Evolutionary conservation across 208 protist genomes (phyloP).

Genomic region (Crithidia fasciculata): DNA sequence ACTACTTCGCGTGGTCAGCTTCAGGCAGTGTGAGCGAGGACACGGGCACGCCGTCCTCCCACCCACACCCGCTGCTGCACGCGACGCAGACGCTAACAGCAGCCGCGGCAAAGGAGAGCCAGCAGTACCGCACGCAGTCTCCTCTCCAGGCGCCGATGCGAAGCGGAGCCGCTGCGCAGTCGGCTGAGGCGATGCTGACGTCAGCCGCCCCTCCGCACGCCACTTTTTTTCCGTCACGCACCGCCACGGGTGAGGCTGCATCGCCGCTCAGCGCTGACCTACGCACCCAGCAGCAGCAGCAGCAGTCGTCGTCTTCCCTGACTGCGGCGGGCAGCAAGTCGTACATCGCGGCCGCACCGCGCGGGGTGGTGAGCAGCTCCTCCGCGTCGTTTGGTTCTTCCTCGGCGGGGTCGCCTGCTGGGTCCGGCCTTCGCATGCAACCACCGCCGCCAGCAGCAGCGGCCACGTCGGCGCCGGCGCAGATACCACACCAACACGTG

Average conservation of each 20-base stretch:
- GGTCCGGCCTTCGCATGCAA: not conserved
- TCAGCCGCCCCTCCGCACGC: too few relatives aligned
- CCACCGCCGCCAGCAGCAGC: not conserved
- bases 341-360: not conserved
- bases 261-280: too few relatives aligned
- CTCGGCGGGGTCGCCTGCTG: not conserved
- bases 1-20: slow-evolving; percentile 10
- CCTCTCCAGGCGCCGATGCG: not conserved
- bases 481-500: not conserved
- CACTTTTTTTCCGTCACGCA: too few relatives aligned
- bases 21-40: slow-evolving; percentile 17
- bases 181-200: too few relatives aligned
- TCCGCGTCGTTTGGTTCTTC: not conserved
- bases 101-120: not conserved
- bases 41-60: not conserved
- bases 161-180: not conserved
- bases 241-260: too few relatives aligned
- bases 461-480: not conserved
- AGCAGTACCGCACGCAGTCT: not conserved
- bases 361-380: slow-evolving; percentile 2
- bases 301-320: not conserved
- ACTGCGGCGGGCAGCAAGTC: not conserved
- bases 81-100: not conserved
- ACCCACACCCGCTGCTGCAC: not conserved
- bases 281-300: not conserved